A percentile compares a stretch with the other conserved stretches of the same genome.
Evolutionary conservation across 257 asterid genomes (phyloP).

Genomic region (Penstemon newberryi): DNA sequence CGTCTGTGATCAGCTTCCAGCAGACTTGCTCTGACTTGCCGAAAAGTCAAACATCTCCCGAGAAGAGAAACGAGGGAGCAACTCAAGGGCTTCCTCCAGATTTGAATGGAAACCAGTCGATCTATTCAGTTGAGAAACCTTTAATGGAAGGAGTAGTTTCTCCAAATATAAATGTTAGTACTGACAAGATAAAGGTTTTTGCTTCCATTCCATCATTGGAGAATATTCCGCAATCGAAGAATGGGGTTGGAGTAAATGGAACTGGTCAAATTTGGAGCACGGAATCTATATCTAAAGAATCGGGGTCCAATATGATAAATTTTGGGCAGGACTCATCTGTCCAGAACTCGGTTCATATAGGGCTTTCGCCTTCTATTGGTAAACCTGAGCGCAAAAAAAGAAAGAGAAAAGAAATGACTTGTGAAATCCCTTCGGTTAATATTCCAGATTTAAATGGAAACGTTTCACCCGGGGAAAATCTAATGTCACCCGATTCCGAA

Average conservation of each 20-base stretch:
- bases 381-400: constrained; percentile 40
- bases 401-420: constrained; percentile 42
- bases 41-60: constrained; percentile 26
- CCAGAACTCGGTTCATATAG: constrained; percentile 29
- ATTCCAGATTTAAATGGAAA: constrained; percentile 77
- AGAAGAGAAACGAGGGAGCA: constrained; percentile 25
- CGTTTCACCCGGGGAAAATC: constrained; percentile 31
- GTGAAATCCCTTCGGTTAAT: constrained; percentile 31
- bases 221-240: constrained; percentile 24
- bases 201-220: constrained; percentile 33
- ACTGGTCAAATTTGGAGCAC: constrained; percentile 18
- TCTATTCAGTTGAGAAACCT: constrained; percentile 35
- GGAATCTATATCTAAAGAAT: constrained; percentile 24
- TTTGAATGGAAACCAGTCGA: constrained; percentile 37
- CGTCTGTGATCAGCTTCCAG: constrained; percentile 35
- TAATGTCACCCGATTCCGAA: constrained; percentile 18
- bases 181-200: constrained; percentile 21
- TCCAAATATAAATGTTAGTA: constrained; percentile 16
- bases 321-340: constrained; percentile 28
- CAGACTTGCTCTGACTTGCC: constrained; percentile 29
- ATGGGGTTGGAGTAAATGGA: constrained; percentile 25
- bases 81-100: constrained; percentile 39
- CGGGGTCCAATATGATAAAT: constrained; percentile 22
- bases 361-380: constrained; percentile 21
- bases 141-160: constrained; percentile 31